phyloP scores from a whole-genome alignment of 257 asterid species.

The Paulownia fortunei region DNA sequence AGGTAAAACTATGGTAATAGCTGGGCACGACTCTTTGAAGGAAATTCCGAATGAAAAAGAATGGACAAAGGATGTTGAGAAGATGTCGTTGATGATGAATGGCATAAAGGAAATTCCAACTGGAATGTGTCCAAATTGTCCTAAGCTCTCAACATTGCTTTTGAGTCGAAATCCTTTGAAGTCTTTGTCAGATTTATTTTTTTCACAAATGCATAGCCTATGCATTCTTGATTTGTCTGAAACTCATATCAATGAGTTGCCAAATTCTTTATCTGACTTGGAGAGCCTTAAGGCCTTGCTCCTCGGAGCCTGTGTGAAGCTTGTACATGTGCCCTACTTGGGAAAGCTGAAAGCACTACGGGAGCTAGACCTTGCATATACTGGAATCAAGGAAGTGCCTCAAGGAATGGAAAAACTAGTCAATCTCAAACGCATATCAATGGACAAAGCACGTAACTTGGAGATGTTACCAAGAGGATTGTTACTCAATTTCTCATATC shows the following conservation, averaged over 20 bases:
- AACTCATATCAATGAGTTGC: neutral
- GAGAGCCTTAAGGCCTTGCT: neutral
- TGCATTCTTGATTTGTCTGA: neutral
- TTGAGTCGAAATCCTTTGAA: neutral
- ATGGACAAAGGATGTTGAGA: too few relatives aligned
- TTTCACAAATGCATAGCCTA: neutral
- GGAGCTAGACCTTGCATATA: neutral
- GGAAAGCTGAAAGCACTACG: neutral
- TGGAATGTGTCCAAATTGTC: slow-evolving; percentile 16
- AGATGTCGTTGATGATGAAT: too few relatives aligned
- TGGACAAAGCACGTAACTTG: neutral
- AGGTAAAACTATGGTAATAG: too few relatives aligned
- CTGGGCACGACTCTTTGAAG: too few relatives aligned
- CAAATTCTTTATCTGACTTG: neutral
- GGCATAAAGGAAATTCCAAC: too few relatives aligned
- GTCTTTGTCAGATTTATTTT: neutral
- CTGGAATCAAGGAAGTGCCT: neutral
- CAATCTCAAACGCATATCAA: neutral
- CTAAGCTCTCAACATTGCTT: neutral
- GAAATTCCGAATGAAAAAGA: too few relatives aligned
- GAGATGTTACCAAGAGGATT: neutral
- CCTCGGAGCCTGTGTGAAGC: neutral
- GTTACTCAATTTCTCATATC: neutral
- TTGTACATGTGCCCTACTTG: neutral
- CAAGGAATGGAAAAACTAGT: slow-evolving; percentile 1